Base-by-base conservation (phyloP, 1,284 basidiomycete genomes). In the Waitea zeae region DNA sequence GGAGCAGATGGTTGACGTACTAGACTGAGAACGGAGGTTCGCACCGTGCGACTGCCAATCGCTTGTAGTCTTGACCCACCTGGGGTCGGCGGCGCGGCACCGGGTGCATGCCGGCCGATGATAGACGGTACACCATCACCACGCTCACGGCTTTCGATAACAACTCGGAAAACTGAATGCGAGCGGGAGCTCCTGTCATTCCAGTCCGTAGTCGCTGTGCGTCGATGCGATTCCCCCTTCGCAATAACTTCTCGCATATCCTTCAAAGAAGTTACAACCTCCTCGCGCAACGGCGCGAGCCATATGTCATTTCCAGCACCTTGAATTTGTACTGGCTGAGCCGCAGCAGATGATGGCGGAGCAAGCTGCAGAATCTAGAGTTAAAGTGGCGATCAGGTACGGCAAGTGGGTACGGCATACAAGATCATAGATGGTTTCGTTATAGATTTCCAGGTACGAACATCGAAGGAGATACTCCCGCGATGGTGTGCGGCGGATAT, bases 121-220 rank as follows among this genome's bases (percentile, higher is more conserved):
- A 52, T 56, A 9, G 12, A 17, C 14, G 12, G 5, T 30, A 49
- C 53, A 3, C 46, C 45, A 1, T 53, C 50, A 0, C 70, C 66
- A 36, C 79, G 55, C 46, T 83, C 79, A 35, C 83, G 59, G 44
- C 77, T 81, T 54, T 87, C 82, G 30, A 87, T 71, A 1, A 92
- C 87, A 24, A 93, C 68, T 30, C 89, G 65, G 56, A 96, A 93
- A 1, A 96, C 82, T 41, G 83, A 88, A 54, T 97, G 93, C 56
- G 80, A 87, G 15, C 93, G 67, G 45, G 83, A 89, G 56, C 83
- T 89, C 30, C 90, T 60, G 47, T 90, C 86, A 51, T 98, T 98
- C 88, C 90, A 98, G 52, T 98, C 93, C 12, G 93, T 98, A 43
- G 77, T 83, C 0, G 90, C 92, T 3, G 90, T 92, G 43, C 90